A percentile compares a stretch with the other conserved stretches of the same genome.
phyloP scores from a whole-genome alignment of 345 rosid genomes.

The Citrus australasica region DNA sequence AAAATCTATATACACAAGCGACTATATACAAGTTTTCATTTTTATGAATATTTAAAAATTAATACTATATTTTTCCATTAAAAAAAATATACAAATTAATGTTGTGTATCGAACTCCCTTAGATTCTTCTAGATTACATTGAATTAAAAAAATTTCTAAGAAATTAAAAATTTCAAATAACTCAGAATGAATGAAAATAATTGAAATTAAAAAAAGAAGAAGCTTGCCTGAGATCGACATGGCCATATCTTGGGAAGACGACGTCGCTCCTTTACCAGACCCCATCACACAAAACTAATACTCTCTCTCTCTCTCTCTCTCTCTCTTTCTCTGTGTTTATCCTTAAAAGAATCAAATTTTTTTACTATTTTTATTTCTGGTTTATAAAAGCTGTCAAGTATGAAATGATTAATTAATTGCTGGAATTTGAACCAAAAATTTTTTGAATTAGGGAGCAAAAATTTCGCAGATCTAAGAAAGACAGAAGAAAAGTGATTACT shows the following conservation, averaged over 20 bases:
- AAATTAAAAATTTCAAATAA: neutral
- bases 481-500: neutral
- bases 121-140: neutral
- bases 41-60: no score
- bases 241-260: slow-evolving; percentile 26
- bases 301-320: neutral
- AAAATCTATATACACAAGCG: neutral
- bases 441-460: neutral
- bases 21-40: neutral
- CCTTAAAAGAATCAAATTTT: neutral
- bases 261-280: slow-evolving; percentile 25
- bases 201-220: neutral
- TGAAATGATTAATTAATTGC: neutral
- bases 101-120: neutral
- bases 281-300: slow-evolving; percentile 23
- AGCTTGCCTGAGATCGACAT: slow-evolving; percentile 26
- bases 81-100: neutral
- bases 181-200: neutral
- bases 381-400: neutral
- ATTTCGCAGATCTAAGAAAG: neutral
- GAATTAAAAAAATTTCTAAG: neutral
- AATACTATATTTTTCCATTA: no score
- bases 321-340: neutral
- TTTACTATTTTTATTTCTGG: neutral
- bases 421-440: neutral